Evolutionary conservation across 768 basidiomycete species (phyloP), one percentile per base, ranked within the genome.

Genomic region (Amanita fuliginea): DNA sequence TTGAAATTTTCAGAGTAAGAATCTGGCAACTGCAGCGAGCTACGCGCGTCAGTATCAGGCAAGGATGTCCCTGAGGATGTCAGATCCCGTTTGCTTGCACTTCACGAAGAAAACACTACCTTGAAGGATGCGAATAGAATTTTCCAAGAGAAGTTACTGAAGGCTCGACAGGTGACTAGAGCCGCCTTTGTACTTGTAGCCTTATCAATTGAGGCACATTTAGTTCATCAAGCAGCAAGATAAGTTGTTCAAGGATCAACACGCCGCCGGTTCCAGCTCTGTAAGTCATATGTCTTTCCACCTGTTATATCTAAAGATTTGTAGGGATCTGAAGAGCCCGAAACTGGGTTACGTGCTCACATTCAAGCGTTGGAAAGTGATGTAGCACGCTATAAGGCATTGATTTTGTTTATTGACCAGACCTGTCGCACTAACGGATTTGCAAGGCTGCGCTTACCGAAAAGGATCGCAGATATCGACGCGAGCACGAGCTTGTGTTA

Each of bases 201-300:
- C 19, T 53, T 47, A 34, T n/a, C n/a, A n/a, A n/a, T 18, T 6
- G 16, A 50, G 19, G 34, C 19, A n/a, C 16, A 18, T 7, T 19
- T 50, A 94, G 88, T 93, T 95, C 64, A 91, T 97, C 69, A 91
- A 90, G 62, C 75, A 81, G 28, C 93, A 95, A 63, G 92, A 96
- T 66, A 86, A 86, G 55, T 71, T 91, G 24, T 85, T 93, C 67
- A 86, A 85, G 56, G 86, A 90, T 59, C 83, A 84, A 58, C 81
- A 83, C 44, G 78, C 81, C 4, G 76, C 79, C 45, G 74, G 73
- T 56, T 69, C 67, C 26, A 70, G 68, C 18, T 57, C 75, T 35
- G 82, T 82, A 54, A 54, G 72, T 62, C 35, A 2, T 10, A 7
- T 45, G 21, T 32, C 30, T n/a, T 37, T 24, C 40, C 14, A 16